Conservation (phyloP, 2,329 filamentous ascomycete genomes). For the Aspergillus awamori region DNA sequence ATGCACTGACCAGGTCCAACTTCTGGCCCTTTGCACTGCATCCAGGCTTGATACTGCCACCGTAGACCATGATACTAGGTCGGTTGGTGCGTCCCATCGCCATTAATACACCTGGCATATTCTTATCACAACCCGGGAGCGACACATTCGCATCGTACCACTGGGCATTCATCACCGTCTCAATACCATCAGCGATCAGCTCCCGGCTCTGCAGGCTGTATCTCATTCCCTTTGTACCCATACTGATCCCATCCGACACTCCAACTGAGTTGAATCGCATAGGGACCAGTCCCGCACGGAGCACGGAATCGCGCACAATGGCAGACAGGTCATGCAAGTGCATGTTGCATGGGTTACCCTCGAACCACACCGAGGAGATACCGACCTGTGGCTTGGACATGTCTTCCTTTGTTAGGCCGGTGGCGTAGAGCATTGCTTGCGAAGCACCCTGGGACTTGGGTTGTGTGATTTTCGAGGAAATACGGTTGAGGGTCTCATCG, state of each 20-base stretch:
- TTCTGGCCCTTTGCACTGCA: constrained; percentile 69
- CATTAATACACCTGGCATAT: constrained; percentile 88
- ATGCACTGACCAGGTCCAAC: constrained; percentile 90
- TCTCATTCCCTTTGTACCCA: constrained; percentile 94
- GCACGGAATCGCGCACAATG: constrained; percentile 68
- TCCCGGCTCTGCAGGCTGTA: constrained; percentile 91
- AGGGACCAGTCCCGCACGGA: constrained; percentile 76
- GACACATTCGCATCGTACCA: constrained; percentile 97
- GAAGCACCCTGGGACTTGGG: constrained; percentile 96
- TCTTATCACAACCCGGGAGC: constrained; percentile 96
- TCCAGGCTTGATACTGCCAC: constrained; percentile 85
- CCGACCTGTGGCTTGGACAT: constrained; percentile 94
- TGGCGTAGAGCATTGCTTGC: constrained; percentile 96
- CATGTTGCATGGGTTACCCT: constrained; percentile 99
- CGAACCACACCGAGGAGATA: constrained; percentile 95
- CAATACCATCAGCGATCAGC: constrained; percentile 93
- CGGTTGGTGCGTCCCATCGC: constrained; percentile 91
- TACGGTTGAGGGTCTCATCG: constrained; percentile 65
- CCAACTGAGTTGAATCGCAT: constrained; percentile 98
- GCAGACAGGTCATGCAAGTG: constrained; percentile 84
- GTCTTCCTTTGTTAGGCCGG: constrained; percentile 76
- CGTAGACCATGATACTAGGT: constrained; percentile 93
- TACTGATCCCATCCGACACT: constrained; percentile 92
- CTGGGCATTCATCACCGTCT: constrained; percentile 95
- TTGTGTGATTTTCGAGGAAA: constrained; percentile 82